Percentiles rank a stretch among this genome's conserved stretches.
phyloP scores from a whole-genome alignment of 768 basidiomycete genomes.

The Auricularia cornea region DNA sequence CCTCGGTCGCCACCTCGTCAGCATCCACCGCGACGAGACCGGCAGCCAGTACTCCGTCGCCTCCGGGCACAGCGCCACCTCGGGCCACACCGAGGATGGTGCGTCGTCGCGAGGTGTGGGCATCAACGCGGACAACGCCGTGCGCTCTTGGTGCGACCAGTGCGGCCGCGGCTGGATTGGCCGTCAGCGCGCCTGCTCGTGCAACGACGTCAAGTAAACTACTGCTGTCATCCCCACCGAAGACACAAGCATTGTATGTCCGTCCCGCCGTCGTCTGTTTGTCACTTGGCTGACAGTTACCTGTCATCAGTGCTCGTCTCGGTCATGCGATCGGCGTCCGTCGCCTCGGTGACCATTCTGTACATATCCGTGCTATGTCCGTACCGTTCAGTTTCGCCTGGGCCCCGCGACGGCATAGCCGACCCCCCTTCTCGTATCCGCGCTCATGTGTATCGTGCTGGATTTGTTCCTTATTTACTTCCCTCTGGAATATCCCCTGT shows the following conservation, averaged over 20 bases:
- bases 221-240: not conserved
- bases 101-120: constrained; percentile 30
- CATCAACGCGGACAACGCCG: constrained; percentile 62
- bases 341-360: not conserved
- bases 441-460: no score
- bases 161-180: constrained; percentile 68
- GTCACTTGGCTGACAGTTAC: no score
- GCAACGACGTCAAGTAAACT: constrained; percentile 54
- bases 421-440: not conserved
- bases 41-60: constrained; percentile 14
- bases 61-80: constrained; percentile 10
- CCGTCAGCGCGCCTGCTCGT: constrained; percentile 39
- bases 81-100: constrained; percentile 31
- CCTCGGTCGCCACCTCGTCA: constrained; percentile 78
- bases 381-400: constrained; percentile 3
- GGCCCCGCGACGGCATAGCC: not conserved
- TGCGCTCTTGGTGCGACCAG: constrained; percentile 59
- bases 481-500: no score
- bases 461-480: no score
- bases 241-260: not conserved
- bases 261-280: no score
- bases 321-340: not conserved
- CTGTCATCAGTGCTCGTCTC: not conserved
- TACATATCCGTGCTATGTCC: constrained; percentile 1
- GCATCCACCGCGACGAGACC: constrained; percentile 70